Evolutionary conservation across 805 yeast genomes (phyloP), one percentile per base, ranked within the genome.

Genomic region (Schizosaccharomyces octosporus): DNA sequence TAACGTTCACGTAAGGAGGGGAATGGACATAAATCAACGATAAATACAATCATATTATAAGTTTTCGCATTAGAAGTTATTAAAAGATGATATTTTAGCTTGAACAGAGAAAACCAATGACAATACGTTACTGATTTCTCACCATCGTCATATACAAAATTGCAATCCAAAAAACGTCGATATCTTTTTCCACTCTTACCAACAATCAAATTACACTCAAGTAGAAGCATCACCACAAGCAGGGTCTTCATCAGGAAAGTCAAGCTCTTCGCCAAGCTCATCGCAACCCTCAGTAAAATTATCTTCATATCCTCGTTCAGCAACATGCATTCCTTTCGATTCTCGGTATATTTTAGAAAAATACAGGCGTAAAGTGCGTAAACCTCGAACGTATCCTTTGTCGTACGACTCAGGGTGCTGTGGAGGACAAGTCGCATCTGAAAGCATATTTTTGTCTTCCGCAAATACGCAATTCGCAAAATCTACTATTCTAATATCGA

Each of bases 391-490:
- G 69, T 87, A 93, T 0, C 99, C 99, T 64, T 72, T 69, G 71
- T 93, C 99, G 1, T 87, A 82, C 48, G 72, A 69, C 9, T 75
- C 72, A 1, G 80, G 79, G 66, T 82, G 81, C 51, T 70, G 74
- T 1, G 97, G 96, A 2, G 96, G 95, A 61, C 81, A 83, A 1
- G 79, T 76, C 19, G 78, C 76, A 15, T 71, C 67, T 17, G 48
- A 62, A 9, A 59, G 62, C 64, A 66, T 62, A 51, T 75, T 73
- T 29, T 51, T 51, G 63, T 79, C 79, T 55, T 80, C 83, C 2
- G 81, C 81, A 41, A 87, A 84, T 17, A 87, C 83, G 67, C 95
- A 85, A 69, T 89, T 95, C 0, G 97, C 97, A 76, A 93, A 93
- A 72, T 93, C 99, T 66, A 93, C 93, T 62, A 94, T 78, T 64